Conservation (phyloP, 2,329 filamentous ascomycete species). For the Aspergillus oerlinghausenensis region DNA sequence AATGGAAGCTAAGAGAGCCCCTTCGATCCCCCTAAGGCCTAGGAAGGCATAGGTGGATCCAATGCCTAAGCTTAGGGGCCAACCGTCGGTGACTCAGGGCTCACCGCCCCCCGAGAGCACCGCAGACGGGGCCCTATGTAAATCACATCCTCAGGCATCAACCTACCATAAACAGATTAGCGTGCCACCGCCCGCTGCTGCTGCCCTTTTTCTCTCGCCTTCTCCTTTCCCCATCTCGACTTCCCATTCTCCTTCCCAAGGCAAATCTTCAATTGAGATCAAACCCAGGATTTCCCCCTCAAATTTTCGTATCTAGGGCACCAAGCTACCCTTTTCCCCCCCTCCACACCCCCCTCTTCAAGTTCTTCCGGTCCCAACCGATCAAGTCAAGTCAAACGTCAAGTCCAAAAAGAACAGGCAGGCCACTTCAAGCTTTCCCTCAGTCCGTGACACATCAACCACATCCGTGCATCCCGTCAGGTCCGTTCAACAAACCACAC, state of each 20-base stretch:
- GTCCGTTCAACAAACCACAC: constrained; percentile 26
- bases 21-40: background rate
- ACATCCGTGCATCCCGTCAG: constrained; percentile 32
- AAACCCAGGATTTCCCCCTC: constrained; percentile 19
- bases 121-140: background rate
- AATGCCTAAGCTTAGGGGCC: background rate
- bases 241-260: constrained; percentile 20
- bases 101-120: background rate
- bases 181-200: constrained; percentile 9
- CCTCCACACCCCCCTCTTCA: constrained; percentile 60
- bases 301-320: constrained; percentile 66
- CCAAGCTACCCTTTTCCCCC: constrained; percentile 71
- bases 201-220: constrained; percentile 21
- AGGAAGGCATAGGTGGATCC: background rate
- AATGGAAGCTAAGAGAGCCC: background rate
- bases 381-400: constrained; percentile 6
- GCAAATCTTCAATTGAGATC: constrained; percentile 18
- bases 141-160: constrained; percentile 3
- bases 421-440: constrained; percentile 52
- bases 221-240: constrained; percentile 19
- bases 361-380: constrained; percentile 30
- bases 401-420: constrained; percentile 21
- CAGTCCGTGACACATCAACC: constrained; percentile 54
- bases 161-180: constrained; percentile 7
- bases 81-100: background rate